Percentiles rank a stretch among this genome's conserved stretches.
phyloP scores from a whole-genome alignment of 2,329 filamentous ascomycete genomes.

The Trichoderma arundinaceum region DNA sequence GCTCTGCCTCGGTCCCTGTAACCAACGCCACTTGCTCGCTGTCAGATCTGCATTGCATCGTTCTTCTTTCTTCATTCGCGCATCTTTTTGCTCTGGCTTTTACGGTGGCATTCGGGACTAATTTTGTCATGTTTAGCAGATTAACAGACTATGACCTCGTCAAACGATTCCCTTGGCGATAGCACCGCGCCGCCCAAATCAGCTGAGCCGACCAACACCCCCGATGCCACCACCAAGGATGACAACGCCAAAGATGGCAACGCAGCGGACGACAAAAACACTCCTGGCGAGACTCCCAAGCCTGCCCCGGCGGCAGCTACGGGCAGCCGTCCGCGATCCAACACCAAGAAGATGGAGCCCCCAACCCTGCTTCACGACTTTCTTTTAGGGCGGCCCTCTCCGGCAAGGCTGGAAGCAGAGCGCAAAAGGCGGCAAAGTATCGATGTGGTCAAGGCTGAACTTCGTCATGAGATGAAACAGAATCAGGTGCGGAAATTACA shows the following conservation, averaged over 20 bases:
- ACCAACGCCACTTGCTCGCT: neutral
- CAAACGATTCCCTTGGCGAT: conserved; percentile 34
- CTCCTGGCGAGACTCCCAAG: conserved; percentile 45
- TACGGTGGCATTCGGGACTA: neutral
- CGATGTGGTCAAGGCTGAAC: conserved; percentile 62
- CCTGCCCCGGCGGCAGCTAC: conserved; percentile 50
- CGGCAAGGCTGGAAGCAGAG: conserved; percentile 60
- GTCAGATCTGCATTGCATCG: too few species aligned
- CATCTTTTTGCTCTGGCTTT: neutral
- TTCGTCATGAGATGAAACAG: conserved; percentile 61
- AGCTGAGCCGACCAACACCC: conserved; percentile 27
- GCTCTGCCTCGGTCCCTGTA: neutral
- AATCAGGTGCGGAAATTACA: conserved; percentile 63
- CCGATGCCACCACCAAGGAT: conserved; percentile 13
- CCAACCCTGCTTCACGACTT: conserved; percentile 62
- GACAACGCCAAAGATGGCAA: conserved; percentile 22
- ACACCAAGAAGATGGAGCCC: conserved; percentile 47
- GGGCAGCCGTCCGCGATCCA: conserved; percentile 43
- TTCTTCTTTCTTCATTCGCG: neutral
- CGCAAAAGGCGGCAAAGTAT: conserved; percentile 62
- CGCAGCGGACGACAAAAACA: conserved; percentile 30
- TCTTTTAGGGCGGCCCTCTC: conserved; percentile 61
- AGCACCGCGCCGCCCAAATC: conserved; percentile 33
- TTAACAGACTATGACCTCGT: conserved; percentile 36
- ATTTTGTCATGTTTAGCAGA: conserved; percentile 3